Evolutionary conservation across 495 filamentous ascomycete species (phyloP), one percentile per base, ranked within the genome.

Genomic region (Tuber microsphaerosporum): DNA sequence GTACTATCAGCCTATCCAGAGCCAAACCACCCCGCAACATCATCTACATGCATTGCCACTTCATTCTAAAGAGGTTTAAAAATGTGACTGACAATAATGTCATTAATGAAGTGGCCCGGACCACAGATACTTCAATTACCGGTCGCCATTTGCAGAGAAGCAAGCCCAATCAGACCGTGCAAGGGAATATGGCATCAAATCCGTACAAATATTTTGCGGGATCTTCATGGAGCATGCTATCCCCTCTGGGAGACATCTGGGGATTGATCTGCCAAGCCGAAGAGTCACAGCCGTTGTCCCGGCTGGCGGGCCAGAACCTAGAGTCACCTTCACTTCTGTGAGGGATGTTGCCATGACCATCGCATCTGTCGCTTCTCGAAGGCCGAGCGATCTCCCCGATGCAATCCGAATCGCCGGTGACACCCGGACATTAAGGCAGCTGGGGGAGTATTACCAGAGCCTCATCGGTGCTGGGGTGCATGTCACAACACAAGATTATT

Each of bases 201-300:
- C 77, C 9, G 77, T 79, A 26, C 77, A 79, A 44, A 79, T 79
- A 31, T 79, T 79, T 39, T 79, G 77, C 39, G 77, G 77, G 19
- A 79, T 79, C 69, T 77, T 79, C 56, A 79, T 79, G 77, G 77
- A 79, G 37, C 75, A 77, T 48, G 76, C 73, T 19, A 46, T 79
- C 16, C 76, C 77, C 7, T 75, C 73, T 20, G 77, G 77, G 3
- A 44, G 56, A 22, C 75, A 77, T 76, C 78, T 79, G 17, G 77
- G 77, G 14, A 77, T 79, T 31, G 73, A 79, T 46, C 76, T 79
- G 17, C 76, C 77, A 68, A 72, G 78, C 46, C 70, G 76, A 70
- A 73, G 48, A 19, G 72, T 79, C 44, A 77, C 75, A 31, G 76
- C 76, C 22, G 77, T 79, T 72, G 73, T 79, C 19, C 76, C 70